Conservation (phyloP, 2,329 filamentous ascomycete species). For the Ascochyta pisi region DNA sequence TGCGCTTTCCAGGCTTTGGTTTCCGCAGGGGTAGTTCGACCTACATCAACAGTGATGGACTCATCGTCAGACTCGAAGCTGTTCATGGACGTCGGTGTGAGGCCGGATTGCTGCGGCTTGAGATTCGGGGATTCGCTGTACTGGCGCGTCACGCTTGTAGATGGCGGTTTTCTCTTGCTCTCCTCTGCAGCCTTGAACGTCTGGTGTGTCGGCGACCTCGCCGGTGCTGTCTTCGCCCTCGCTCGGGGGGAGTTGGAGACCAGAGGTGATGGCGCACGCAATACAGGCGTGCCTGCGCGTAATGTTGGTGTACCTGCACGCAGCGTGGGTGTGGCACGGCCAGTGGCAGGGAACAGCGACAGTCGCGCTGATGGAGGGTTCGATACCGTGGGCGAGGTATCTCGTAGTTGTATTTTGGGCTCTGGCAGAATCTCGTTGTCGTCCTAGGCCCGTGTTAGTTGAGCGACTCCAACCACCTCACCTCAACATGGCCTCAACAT, state of each 20-base stretch:
- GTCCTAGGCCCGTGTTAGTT: constrained; percentile 24
- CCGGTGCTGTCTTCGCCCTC: constrained; percentile 40
- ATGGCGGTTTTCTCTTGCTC: constrained; percentile 10
- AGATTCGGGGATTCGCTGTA: constrained; percentile 20
- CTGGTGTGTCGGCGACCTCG: constrained; percentile 37
- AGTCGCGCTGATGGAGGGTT: constrained; percentile 39
- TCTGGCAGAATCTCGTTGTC: constrained; percentile 25
- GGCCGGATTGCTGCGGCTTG: constrained; percentile 22
- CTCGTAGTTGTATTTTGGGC: constrained; percentile 34
- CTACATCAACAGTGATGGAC: constrained; percentile 36
- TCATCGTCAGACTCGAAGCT: constrained; percentile 44
- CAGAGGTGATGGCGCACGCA: constrained; percentile 37
- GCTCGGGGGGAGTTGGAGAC: constrained; percentile 25
- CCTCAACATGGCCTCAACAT: constrained; percentile 26
- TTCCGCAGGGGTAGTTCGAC: constrained; percentile 19
- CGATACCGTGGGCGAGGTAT: constrained; percentile 41
- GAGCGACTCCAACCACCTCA: neutral
- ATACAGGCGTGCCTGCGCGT: constrained; percentile 14
- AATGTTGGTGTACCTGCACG: constrained; percentile 15
- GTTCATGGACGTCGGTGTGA: constrained; percentile 35
- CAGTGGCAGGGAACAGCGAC: constrained; percentile 44
- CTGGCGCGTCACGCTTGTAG: constrained; percentile 13
- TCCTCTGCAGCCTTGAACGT: constrained; percentile 23
- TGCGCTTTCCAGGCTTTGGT: constrained; percentile 28
- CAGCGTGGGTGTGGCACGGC: constrained; percentile 16